Conservation (phyloP, 2,329 filamentous ascomycete species). For the Pochonia chlamydosporia region DNA sequence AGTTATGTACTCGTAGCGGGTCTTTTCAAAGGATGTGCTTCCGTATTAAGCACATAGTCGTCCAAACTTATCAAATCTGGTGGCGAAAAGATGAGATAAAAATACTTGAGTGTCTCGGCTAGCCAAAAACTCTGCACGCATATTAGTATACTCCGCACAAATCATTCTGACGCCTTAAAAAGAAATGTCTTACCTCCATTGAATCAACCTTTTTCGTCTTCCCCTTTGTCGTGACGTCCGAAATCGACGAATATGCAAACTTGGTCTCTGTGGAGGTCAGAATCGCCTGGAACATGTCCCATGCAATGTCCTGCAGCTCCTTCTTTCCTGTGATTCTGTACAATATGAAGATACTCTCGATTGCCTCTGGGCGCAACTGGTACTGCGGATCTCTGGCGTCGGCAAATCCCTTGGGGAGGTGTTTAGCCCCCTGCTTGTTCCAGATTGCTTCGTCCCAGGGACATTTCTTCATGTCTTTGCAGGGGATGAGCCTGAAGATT, state of each 20-base stretch:
- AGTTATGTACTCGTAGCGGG: too few relatives aligned
- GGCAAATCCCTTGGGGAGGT: slow-evolving; percentile 55
- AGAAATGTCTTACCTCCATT: slow-evolving; percentile 42
- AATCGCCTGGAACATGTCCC: slow-evolving; percentile 46
- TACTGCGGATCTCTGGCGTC: slow-evolving; percentile 45
- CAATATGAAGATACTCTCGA: slow-evolving; percentile 47
- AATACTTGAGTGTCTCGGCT: slow-evolving; percentile 71
- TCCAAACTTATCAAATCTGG: slow-evolving; percentile 58
- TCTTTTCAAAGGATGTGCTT: slow-evolving; percentile 25
- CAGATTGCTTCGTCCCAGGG: slow-evolving; percentile 30
- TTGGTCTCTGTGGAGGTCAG: slow-evolving; percentile 39
- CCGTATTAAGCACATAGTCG: slow-evolving; percentile 56
- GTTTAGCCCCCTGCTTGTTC: slow-evolving; percentile 22
- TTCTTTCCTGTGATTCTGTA: slow-evolving; percentile 46
- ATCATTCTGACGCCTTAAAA: not conserved
- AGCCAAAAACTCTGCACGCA: slow-evolving; percentile 60
- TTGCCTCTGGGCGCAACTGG: slow-evolving; percentile 44
- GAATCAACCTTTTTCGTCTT: slow-evolving; percentile 44
- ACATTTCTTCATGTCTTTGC: slow-evolving; percentile 21
- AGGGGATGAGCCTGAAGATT: slow-evolving; percentile 35
- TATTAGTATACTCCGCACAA: not conserved
- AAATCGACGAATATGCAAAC: slow-evolving; percentile 42
- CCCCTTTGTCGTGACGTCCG: slow-evolving; percentile 26
- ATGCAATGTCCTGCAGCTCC: slow-evolving; percentile 37
- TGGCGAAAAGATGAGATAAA: slow-evolving; percentile 64